Evolutionary conservation across 139 green algal species (phyloP), one percentile per base, ranked within the genome.

Genomic region (Nannochloris sp.): DNA sequence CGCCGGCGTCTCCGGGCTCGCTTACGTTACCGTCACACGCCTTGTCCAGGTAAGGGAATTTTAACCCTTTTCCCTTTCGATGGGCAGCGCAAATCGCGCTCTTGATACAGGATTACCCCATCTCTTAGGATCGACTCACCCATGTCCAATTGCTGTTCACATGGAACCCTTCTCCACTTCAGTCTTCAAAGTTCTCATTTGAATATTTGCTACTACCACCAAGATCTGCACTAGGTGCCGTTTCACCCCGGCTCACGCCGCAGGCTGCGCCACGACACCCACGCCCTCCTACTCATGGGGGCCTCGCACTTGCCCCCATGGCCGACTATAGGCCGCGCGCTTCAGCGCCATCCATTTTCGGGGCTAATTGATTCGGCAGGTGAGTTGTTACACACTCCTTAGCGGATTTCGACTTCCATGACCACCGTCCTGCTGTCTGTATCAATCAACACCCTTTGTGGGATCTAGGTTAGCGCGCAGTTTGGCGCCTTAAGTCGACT

Each of bases 311-410:
- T 88, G 79, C 81, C 67, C 71, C 77, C 71, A 90, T 90, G 87
- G 87, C 83, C 79, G 81, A 80, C 80, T 90, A 89, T 95, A 89
- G 81, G 83, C 85, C 78, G 74, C 81, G 70, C 88, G 82, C 86
- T 93, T 93, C 65, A 93, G 88, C 86, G 88, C 85, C 86, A 95
- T 95, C 87, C 88, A 95, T 93, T 95, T 95, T 95, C 86, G 83
- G 86, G 86, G 86, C 84, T 92, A 91, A 87, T 93, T 90, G 78
- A 95, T 93, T 96, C 87, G 89, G 87, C 87, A 93, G 89, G 87
- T 93, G 87, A 93, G 87, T 94, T 94, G 87, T 96, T 96, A 94
- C 89, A 94, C 89, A 95, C 85, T 96, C 89, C 85, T 94, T 93
- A 95, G 88, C 88, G 88, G 87, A 87, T 95, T 93, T 87, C 87